Base-by-base conservation (phyloP, 169 alveolate species). In the Eimeria maxima region DNA sequence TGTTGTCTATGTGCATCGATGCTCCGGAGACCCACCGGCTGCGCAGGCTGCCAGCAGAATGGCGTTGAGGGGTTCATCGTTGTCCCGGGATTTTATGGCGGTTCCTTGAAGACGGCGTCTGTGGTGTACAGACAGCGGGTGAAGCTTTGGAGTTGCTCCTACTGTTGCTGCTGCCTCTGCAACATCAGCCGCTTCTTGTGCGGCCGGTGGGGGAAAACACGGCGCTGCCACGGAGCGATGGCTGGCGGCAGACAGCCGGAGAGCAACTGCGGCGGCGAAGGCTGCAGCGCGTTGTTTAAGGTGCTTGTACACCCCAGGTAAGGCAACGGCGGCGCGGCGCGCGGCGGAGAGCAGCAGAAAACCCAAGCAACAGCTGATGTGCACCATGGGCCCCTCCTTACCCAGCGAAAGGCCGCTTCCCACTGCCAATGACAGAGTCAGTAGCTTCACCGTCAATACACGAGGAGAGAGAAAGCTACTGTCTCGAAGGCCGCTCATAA, bases 301-400 rank as follows among this genome's bases (percentile, higher is more conserved):
- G 67, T 18, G 73, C 44, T 27, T 33, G 27, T 44, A 63, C 78
- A 57, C 60, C 76, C 78, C 38, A 84, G 92, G 92, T 3, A 67
- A 22, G 8, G 57, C 73, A 20, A 57, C 55, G 20, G 92, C 74
- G 57, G 92, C 92, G 42, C 74, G 87, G 24, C 67, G 47, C 69
- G 53, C 63, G 55, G 57, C 38, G 20, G 57, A 44, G 7, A 84
- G 78, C 22, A 95, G 89, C 33, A 95, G 87, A 22, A 65, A 57
- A 24, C 95, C 97, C 97, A 95, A 65, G 78, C 96, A 90, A 53
- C 96, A 89, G 96, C 97, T 97, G 18, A 97, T 95, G 95, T 97
- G 98, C n/a, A 97, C 98, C 95, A 97, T 86, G n/a, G 98, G 98
- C 20, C 98, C 98, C 69, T 97, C 98, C 80, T 97, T 97, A n/a